A percentile compares a stretch with the other conserved stretches of the same genome.
phyloP scores from a whole-genome alignment of 768 basidiomycete genomes.

The Trametes punicea region DNA sequence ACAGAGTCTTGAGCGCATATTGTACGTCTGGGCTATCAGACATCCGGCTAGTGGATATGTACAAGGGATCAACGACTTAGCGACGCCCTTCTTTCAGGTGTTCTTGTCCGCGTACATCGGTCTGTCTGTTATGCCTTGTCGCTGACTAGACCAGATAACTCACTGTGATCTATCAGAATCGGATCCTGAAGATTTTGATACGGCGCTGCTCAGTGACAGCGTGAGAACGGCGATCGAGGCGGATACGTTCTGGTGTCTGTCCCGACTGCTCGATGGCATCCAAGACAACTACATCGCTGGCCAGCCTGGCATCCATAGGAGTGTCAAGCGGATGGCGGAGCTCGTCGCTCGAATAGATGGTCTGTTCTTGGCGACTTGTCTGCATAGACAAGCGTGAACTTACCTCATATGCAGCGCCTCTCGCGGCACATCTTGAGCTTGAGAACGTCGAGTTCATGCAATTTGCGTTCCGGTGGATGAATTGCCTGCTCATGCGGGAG shows the following conservation, averaged over 20 bases:
- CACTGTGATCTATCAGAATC: slow-evolving; percentile 53
- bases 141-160: not conserved
- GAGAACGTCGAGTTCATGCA: slow-evolving; percentile 99
- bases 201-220: slow-evolving; percentile 62
- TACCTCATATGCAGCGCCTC: slow-evolving; percentile 52
- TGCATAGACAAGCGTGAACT: not conserved
- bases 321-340: slow-evolving; percentile 91
- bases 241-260: slow-evolving; percentile 98
- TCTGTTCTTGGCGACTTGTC: slow-evolving; percentile 31
- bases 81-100: slow-evolving; percentile 96
- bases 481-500: slow-evolving; percentile 96
- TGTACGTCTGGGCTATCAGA: slow-evolving; percentile 99
- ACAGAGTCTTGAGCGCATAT: slow-evolving; percentile 88
- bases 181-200: slow-evolving; percentile 88
- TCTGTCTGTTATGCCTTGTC: slow-evolving; percentile 31
- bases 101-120: slow-evolving; percentile 95
- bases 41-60: slow-evolving; percentile 99
- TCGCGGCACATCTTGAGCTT: slow-evolving; percentile 80
- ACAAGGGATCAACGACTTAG: slow-evolving; percentile 98
- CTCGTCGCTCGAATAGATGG: slow-evolving; percentile 89
- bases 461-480: slow-evolving; percentile 99
- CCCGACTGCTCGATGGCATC: slow-evolving; percentile 91
- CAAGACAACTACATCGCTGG: slow-evolving; percentile 98
- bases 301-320: slow-evolving; percentile 94
- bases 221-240: slow-evolving; percentile 89